Evolutionary conservation across 768 basidiomycete species (phyloP), one percentile per base, ranked within the genome.

Genomic region (Tricholoma hemisulphureum): DNA sequence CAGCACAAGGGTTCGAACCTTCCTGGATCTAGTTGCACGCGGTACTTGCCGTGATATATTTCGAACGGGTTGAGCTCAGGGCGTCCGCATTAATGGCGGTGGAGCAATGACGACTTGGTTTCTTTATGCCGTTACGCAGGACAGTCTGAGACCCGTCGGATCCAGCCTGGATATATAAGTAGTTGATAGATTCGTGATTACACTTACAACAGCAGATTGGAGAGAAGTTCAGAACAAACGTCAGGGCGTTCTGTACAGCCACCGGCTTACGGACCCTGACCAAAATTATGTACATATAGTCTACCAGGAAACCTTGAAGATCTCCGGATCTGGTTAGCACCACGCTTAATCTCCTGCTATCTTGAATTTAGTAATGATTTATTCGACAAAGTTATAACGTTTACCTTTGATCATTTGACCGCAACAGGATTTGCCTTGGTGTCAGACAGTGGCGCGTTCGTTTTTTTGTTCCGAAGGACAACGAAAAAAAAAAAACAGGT

Each of bases 21-120:
- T 58, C 57, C 35, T 23, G n/a, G n/a, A n/a, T 18, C 20, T 48
- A 29, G 16, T 18, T 29, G 45, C 13, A n/a, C n/a, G 24, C 58
- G 58, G 58, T 56, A 59, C 55, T 52, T 56, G 50, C 58, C 58
- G 58, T 55, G 45, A 41, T 24, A 46, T 45, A 56, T 48, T n/a
- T n/a, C 41, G 28, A 54, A 41, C 10, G 6, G 32, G 24, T 18
- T 49, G 24, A 24, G 23, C 26, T 18, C 24, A 29, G 28, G 4
- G 45, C 14, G 23, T 53, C 51, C 45, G 28, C 45, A 3, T 35
- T 53, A 20, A 24, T 37, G 35, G 58, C 49, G 34, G 37, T 41
- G 35, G 26, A 50, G 32, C 35, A 52, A 58, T 28, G 43, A 50
- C 35, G 58, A 41, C 14, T 37, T 55, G 53, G 26, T 9, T 48